Evolutionary conservation across 2,329 filamentous ascomycete species (phyloP).

Genomic region (Phaeoacremonium minimum): DNA sequence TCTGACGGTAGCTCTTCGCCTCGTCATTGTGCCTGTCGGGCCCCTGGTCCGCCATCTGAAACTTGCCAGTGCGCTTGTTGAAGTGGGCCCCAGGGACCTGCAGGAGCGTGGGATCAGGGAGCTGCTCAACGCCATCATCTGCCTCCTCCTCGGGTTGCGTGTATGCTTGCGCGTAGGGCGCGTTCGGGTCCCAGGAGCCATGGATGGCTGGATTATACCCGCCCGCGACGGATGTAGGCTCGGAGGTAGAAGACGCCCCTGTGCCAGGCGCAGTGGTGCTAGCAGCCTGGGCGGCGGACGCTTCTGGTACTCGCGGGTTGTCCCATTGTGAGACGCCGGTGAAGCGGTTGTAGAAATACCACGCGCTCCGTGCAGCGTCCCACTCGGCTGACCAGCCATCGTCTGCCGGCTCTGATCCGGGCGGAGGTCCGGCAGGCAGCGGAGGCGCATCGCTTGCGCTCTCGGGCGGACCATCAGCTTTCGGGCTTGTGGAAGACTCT

Average conservation of each 20-base stretch:
- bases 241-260: slow-evolving; percentile 15
- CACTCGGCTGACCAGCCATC: slow-evolving; percentile 80
- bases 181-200: slow-evolving; percentile 91
- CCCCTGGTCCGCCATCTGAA: slow-evolving; percentile 63
- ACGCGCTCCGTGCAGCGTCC: slow-evolving; percentile 64
- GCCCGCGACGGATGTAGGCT: slow-evolving; percentile 44
- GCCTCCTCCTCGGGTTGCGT: slow-evolving; percentile 28
- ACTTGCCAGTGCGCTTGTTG: slow-evolving; percentile 85
- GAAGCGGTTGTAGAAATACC: slow-evolving; percentile 82
- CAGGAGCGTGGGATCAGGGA: slow-evolving; percentile 30
- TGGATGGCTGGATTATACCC: slow-evolving; percentile 97
- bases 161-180: slow-evolving; percentile 77
- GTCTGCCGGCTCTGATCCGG: slow-evolving; percentile 52
- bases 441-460: slow-evolving; percentile 23
- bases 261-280: slow-evolving; percentile 17
- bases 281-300: slow-evolving; percentile 23
- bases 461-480: neutral
- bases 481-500: too few species aligned
- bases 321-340: slow-evolving; percentile 77
- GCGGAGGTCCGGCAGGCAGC: slow-evolving; percentile 35
- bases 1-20: slow-evolving; percentile 80
- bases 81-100: slow-evolving; percentile 66
- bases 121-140: slow-evolving; percentile 31
- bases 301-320: slow-evolving; percentile 69
- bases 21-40: slow-evolving; percentile 81